Base-by-base conservation (phyloP, 1,284 basidiomycete genomes). In the Stygiomarasmius scandens region DNA sequence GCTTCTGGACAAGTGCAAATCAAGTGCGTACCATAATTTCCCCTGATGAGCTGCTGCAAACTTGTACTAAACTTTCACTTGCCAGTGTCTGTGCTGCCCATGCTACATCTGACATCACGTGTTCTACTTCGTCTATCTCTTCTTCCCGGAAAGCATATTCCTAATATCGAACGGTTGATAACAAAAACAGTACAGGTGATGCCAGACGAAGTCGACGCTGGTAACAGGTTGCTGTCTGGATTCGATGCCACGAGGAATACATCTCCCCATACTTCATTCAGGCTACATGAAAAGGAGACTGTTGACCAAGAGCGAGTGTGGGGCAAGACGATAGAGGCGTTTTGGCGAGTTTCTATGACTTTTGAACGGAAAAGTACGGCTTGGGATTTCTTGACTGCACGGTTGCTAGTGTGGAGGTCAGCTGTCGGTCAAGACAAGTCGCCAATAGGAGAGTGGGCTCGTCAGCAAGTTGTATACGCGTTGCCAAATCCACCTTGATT, bases 261-360 rank as follows among this genome's bases (percentile, higher is more conserved):
- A 27, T 48, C 74, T 11, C 77, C 78, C 1, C 71, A 81, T 64
- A 67, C 67, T 48, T 69, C 80, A 10, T 72, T 74, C 29, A 71
- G 71, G 6, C 67, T 86, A 9, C 73, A 79, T 55, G 68, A 76
- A 11, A 49, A 64, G 2, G 63, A 65, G 6, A 51, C 61, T 9
- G 47, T 64, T 19, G 25, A 61, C 16, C 63, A 71, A 52, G 14
- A 11, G 19, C 58, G 67, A 19, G 59, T 70, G 1, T 92, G 89
- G 87, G 83, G 82, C 1, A 68, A 64, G 41, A 72, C 72, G 6
- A 79, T 89, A 1, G 83, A 87, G 61, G 65, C 66, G 8, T 75
- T 92, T 2, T 91, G 87, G 85, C 75, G 80, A 23, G 73, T 77
- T 0, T 69, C 77, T 10, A 85, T 89, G 82, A 64, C 67, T 0